phyloP scores from a whole-genome alignment of 768 basidiomycete species.

The Coprinopsis strossmayeri region DNA sequence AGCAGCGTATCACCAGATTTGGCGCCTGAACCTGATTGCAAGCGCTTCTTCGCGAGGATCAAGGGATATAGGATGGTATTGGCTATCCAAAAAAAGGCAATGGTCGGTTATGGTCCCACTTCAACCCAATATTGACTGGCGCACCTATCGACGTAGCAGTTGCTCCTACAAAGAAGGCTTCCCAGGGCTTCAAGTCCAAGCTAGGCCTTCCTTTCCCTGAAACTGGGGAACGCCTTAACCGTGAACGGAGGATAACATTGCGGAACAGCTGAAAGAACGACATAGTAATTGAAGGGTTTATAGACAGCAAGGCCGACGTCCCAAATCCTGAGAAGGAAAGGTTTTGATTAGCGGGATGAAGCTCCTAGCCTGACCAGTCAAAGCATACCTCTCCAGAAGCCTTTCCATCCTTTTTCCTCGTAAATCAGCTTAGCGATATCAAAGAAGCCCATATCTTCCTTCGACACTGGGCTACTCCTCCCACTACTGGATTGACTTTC shows the following conservation, averaged over 20 bases:
- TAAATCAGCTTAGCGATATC: constrained; percentile 38
- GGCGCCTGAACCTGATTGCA: constrained; percentile 22
- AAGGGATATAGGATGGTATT: constrained; percentile 47
- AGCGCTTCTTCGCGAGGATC: constrained; percentile 52
- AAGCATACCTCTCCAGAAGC: constrained; percentile 50
- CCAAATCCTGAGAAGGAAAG: constrained; percentile 36
- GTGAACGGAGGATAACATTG: constrained; percentile 25
- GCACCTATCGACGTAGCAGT: constrained; percentile 45
- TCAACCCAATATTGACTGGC: background rate
- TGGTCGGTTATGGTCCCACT: background rate
- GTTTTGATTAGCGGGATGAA: background rate
- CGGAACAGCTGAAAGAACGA: constrained; percentile 47
- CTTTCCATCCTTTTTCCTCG: constrained; percentile 37
- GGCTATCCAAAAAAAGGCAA: constrained; percentile 21
- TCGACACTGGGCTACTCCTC: background rate
- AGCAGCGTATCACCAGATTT: constrained; percentile 32
- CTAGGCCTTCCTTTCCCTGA: no score
- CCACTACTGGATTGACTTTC: no score
- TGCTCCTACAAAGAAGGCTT: constrained; percentile 52
- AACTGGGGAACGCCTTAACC: constrained; percentile 12
- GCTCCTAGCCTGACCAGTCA: background rate
- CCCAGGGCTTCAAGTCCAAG: no score
- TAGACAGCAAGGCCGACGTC: constrained; percentile 39
- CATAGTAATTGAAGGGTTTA: constrained; percentile 55
- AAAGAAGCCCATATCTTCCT: constrained; percentile 16